Conservation (phyloP, 495 filamentous ascomycete genomes). For the Immersiella caudata region DNA sequence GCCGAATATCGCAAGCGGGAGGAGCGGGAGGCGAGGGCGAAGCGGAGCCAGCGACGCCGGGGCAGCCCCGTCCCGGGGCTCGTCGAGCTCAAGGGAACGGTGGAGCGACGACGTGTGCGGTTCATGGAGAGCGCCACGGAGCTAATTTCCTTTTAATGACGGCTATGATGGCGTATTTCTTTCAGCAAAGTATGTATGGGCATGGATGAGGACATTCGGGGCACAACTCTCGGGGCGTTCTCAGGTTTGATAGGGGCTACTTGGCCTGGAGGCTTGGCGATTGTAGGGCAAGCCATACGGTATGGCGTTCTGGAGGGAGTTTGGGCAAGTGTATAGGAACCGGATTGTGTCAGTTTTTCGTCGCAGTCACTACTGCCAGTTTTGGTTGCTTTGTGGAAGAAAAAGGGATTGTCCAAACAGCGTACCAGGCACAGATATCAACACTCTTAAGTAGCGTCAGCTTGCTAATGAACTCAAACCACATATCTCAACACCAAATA, state of each 20-base stretch:
- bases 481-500: background rate
- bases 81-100: constrained; percentile 26
- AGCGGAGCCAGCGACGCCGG: constrained; percentile 66
- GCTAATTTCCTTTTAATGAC: constrained; percentile 17
- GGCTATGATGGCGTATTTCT: background rate
- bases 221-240: background rate
- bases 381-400: background rate
- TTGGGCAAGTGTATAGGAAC: background rate
- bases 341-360: background rate
- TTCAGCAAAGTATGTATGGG: background rate
- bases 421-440: background rate
- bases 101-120: constrained; percentile 34
- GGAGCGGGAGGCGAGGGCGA: constrained; percentile 78
- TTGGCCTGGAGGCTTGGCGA: background rate
- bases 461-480: background rate
- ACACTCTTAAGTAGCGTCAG: background rate
- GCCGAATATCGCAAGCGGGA: constrained; percentile 82
- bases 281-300: background rate
- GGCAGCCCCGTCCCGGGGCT: constrained; percentile 31
- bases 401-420: background rate
- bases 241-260: background rate
- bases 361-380: constrained; percentile 10
- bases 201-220: background rate
- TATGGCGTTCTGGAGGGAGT: constrained; percentile 2
- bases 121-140: constrained; percentile 38